A percentile compares a stretch with the other conserved stretches of the same genome.
phyloP scores from a whole-genome alignment of 2,329 filamentous ascomycete genomes.

The Cladosporium sp. region DNA sequence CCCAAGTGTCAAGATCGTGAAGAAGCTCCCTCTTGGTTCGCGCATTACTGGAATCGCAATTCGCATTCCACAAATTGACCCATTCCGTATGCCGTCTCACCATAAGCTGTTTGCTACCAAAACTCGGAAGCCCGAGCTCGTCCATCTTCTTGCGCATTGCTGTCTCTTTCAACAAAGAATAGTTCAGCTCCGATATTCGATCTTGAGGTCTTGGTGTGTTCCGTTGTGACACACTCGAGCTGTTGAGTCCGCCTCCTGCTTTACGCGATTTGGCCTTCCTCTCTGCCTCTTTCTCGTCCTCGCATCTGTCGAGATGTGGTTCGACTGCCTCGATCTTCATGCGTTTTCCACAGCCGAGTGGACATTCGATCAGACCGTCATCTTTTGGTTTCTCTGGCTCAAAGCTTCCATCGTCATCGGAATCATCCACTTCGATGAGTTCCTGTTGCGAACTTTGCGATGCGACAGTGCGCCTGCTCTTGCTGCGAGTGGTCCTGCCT shows the following conservation, averaged over 20 bases:
- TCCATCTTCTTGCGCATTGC: constrained; percentile 77
- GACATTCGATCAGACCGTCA: constrained; percentile 80
- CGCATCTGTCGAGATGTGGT: constrained; percentile 74
- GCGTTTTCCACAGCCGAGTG: constrained; percentile 70
- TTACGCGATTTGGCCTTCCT: constrained; percentile 29
- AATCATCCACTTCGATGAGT: constrained; percentile 40
- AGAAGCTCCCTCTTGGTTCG: constrained; percentile 71
- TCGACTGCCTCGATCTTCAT: constrained; percentile 83
- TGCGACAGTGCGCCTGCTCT: constrained; percentile 39
- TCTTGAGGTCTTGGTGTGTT: constrained; percentile 51
- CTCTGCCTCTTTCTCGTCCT: constrained; percentile 41
- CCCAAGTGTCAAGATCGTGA: constrained; percentile 82
- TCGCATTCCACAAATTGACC: constrained; percentile 95
- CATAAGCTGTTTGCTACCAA: constrained; percentile 68
- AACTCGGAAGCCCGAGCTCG: constrained; percentile 75
- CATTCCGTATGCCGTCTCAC: constrained; percentile 86
- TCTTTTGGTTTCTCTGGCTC: constrained; percentile 47
- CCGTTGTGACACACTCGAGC: constrained; percentile 24
- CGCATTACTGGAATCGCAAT: constrained; percentile 80
- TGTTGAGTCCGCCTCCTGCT: constrained; percentile 22
- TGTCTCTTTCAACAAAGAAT: constrained; percentile 79
- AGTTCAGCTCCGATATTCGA: constrained; percentile 78
- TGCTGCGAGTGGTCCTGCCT: constrained; percentile 42
- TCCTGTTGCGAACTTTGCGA: constrained; percentile 34
- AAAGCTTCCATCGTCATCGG: constrained; percentile 42